phyloP scores from a whole-genome alignment of 2,329 filamentous ascomycete genomes.

The Neopestalotiopsis sp. region DNA sequence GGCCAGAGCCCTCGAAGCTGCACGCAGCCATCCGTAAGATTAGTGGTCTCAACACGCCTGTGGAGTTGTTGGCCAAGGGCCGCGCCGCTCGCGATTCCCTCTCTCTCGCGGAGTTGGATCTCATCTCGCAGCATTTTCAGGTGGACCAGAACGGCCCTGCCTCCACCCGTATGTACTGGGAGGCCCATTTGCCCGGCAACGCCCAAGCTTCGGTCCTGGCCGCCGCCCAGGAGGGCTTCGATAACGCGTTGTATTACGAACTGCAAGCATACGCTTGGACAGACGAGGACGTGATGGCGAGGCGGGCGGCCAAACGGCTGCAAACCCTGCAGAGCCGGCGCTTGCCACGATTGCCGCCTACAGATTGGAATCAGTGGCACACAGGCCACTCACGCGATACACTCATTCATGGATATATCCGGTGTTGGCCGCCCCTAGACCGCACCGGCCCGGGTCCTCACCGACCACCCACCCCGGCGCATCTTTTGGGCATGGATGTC shows the following conservation, averaged over 20 bases:
- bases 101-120: background rate
- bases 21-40: background rate
- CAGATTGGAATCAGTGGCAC: too few species aligned
- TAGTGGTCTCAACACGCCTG: background rate
- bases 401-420: too few species aligned
- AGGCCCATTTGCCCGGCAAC: background rate
- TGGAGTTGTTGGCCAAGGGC: background rate
- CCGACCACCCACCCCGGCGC: background rate
- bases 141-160: background rate
- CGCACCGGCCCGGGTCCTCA: background rate
- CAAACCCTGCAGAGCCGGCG: too few species aligned
- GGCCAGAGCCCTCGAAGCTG: constrained; percentile 1
- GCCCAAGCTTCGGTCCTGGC: background rate
- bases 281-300: background rate
- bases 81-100: background rate
- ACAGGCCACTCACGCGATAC: too few species aligned
- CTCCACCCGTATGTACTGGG: background rate
- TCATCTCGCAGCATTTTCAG: background rate
- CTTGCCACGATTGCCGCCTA: too few species aligned
- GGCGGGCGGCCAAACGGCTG: too few species aligned
- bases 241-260: background rate
- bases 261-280: background rate
- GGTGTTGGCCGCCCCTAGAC: too few species aligned
- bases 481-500: background rate
- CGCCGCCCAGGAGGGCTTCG: background rate